Conservation (phyloP, 345 rosid genomes). For the Raphanus raphanistrum region DNA sequence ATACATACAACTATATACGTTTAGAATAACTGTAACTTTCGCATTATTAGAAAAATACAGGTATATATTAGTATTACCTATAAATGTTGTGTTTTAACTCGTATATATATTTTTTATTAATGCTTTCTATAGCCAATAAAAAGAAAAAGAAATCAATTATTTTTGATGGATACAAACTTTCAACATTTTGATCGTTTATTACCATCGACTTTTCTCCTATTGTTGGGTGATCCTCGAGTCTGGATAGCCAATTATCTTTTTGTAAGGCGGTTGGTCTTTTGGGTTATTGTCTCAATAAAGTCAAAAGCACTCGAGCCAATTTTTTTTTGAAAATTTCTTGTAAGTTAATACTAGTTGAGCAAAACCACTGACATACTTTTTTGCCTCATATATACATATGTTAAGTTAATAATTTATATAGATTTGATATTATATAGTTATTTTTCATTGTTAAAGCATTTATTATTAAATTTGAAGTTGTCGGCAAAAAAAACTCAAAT, state of each 20-base stretch:
- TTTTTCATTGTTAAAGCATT: not conserved
- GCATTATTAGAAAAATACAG: not conserved
- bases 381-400: not conserved
- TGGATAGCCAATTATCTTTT: slow-evolving; percentile 4
- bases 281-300: not conserved
- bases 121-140: not conserved
- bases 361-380: not conserved
- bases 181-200: not conserved
- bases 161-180: not conserved
- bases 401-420: no score
- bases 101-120: not conserved
- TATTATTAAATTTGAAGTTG: not conserved
- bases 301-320: not conserved
- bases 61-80: no score
- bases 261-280: not conserved
- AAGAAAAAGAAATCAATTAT: not conserved
- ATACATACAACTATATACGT: not conserved
- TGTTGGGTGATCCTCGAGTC: slow-evolving; percentile 4
- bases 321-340: not conserved
- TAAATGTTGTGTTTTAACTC: not conserved
- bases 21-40: not conserved
- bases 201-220: slow-evolving; percentile 4
- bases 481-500: not conserved
- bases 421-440: no score
- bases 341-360: not conserved